Evolutionary conservation across 148 eudicot species (phyloP).

Genomic region (Cornus suecica): DNA sequence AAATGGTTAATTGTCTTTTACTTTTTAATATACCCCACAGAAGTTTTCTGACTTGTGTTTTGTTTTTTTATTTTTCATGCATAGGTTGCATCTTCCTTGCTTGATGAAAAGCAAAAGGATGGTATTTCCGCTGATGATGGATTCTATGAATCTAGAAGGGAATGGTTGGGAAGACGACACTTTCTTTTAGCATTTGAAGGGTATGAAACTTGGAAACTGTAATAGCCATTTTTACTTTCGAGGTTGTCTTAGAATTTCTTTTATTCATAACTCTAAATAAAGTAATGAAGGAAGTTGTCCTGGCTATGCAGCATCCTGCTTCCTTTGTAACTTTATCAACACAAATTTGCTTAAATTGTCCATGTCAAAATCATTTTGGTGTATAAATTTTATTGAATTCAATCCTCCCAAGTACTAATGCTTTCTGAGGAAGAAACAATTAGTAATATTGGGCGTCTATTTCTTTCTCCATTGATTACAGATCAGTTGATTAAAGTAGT

Average conservation of each 20-base stretch:
- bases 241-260: not conserved
- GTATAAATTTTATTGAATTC: not conserved
- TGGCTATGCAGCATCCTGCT: not conserved
- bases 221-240: not conserved
- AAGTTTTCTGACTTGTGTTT: slow-evolving; percentile 14
- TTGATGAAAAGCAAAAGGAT: slow-evolving; percentile 78
- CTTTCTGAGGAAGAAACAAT: not conserved
- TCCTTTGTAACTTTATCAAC: not conserved
- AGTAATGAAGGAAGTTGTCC: not conserved
- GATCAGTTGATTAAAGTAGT: not conserved
- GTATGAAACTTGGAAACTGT: slow-evolving; percentile 36
- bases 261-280: not conserved
- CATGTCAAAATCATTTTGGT: not conserved
- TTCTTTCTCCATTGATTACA: not conserved
- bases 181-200: slow-evolving; percentile 83
- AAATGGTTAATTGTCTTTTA: not conserved
- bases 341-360: not conserved
- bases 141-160: slow-evolving; percentile 89
- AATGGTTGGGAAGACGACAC: slow-evolving; percentile 92
- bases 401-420: too few species aligned
- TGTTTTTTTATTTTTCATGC: slow-evolving; percentile 9
- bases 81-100: slow-evolving; percentile 77
- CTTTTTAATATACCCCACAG: not conserved
- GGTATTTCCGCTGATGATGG: slow-evolving; percentile 62
- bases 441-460: not conserved